Conservation (phyloP, 768 basidiomycete species). For the Pisolithus tinctorius region DNA sequence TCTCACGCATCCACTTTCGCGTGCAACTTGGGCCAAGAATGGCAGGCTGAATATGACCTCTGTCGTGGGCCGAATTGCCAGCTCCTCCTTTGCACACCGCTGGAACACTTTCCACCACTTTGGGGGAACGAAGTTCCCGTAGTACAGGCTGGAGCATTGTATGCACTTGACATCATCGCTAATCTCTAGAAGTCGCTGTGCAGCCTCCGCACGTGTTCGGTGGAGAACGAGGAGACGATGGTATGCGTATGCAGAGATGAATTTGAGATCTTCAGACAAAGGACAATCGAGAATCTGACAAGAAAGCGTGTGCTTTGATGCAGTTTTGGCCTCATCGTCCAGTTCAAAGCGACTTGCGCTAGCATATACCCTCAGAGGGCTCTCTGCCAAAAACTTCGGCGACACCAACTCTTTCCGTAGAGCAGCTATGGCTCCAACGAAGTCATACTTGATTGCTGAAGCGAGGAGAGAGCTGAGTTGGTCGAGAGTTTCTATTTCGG, state of each 20-base stretch:
- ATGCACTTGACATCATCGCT: constrained; percentile 54
- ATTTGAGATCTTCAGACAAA: constrained; percentile 53
- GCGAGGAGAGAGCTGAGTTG: constrained; percentile 44
- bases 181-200: constrained; percentile 39
- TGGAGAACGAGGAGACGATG: constrained; percentile 59
- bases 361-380: constrained; percentile 61
- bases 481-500: constrained; percentile 44
- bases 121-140: constrained; percentile 43
- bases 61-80: constrained; percentile 48
- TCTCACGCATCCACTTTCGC: constrained; percentile 48
- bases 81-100: constrained; percentile 49
- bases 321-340: constrained; percentile 54
- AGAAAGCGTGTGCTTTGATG: constrained; percentile 52
- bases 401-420: constrained; percentile 51
- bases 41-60: constrained; percentile 53
- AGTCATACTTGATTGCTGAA: constrained; percentile 61
- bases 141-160: constrained; percentile 53
- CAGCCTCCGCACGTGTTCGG: constrained; percentile 43
- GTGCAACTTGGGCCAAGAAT: constrained; percentile 49
- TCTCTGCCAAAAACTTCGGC: constrained; percentile 38
- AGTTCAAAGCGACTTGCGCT: constrained; percentile 62
- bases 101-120: constrained; percentile 68
- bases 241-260: constrained; percentile 64
- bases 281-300: constrained; percentile 50
- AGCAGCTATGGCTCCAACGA: constrained; percentile 36